Evolutionary conservation across 768 basidiomycete genomes (phyloP).

Genomic region (Rhodocollybia butyracea): DNA sequence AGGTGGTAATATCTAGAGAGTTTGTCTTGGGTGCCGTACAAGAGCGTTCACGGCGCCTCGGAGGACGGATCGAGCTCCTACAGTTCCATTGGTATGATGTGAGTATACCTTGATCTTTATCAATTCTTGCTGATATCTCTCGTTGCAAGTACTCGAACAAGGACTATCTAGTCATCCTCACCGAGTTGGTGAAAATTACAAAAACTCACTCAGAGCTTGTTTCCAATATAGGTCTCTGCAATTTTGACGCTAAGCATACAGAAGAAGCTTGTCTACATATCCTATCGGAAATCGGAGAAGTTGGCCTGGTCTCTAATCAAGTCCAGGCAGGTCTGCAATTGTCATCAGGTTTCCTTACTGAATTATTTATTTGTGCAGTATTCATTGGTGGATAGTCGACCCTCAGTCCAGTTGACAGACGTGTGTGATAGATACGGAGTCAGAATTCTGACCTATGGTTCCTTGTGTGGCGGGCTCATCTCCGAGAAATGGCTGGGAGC

Average conservation of each 20-base stretch:
- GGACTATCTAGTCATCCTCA: slow-evolving; percentile 11
- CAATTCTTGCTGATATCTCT: background rate
- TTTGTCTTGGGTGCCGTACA: slow-evolving; percentile 46
- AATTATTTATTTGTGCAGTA: slow-evolving; percentile 33
- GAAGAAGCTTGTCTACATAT: slow-evolving; percentile 48
- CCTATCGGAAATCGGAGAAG: slow-evolving; percentile 42
- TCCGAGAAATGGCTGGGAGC: slow-evolving; percentile 50
- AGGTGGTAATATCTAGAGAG: slow-evolving; percentile 31
- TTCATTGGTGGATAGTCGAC: slow-evolving; percentile 56
- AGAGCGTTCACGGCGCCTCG: slow-evolving; percentile 49
- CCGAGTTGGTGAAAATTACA: slow-evolving; percentile 12
- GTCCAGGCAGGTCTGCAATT: slow-evolving; percentile 40
- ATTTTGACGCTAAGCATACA: slow-evolving; percentile 51
- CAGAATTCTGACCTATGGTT: slow-evolving; percentile 60
- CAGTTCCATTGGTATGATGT: slow-evolving; percentile 65
- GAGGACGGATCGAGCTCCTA: slow-evolving; percentile 44
- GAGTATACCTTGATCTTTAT: background rate
- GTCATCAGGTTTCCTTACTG: background rate
- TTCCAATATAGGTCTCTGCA: slow-evolving; percentile 50
- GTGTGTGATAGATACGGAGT: slow-evolving; percentile 51
- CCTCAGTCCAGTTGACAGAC: slow-evolving; percentile 52
- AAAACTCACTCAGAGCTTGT: slow-evolving; percentile 27
- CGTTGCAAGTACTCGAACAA: slow-evolving; percentile 10
- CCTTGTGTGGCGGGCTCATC: slow-evolving; percentile 63
- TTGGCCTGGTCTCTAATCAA: slow-evolving; percentile 58